Conservation (phyloP, 495 filamentous ascomycete species). For the Amorphotheca resinae region DNA sequence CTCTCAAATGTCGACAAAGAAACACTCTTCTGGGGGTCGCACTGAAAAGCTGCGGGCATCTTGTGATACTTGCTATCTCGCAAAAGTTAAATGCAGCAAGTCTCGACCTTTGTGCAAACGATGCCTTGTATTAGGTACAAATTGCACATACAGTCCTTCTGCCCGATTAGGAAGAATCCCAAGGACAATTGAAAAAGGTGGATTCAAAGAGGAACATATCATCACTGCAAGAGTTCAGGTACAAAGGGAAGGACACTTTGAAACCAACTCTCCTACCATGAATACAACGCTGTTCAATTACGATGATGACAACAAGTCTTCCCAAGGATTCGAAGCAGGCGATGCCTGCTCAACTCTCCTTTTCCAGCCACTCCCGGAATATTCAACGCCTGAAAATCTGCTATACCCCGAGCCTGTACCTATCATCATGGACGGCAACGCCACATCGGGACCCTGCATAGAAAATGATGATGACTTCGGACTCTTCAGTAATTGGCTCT, state of each 20-base stretch:
- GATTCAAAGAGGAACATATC: background rate
- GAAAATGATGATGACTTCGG: background rate
- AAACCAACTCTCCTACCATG: background rate
- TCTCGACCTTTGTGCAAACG: constrained; percentile 34
- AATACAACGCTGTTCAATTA: background rate
- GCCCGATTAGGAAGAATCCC: constrained; percentile 27
- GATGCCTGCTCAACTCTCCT: background rate
- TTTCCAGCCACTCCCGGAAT: background rate
- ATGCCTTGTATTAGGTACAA: constrained; percentile 33
- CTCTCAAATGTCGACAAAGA: background rate
- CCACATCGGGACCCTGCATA: background rate
- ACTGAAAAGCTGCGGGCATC: constrained; percentile 35
- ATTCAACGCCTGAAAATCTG: background rate
- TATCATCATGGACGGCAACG: background rate
- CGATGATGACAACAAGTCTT: no score
- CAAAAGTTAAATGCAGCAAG: constrained; percentile 44
- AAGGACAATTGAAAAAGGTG: background rate
- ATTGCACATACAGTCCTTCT: constrained; percentile 39
- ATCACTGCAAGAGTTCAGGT: background rate
- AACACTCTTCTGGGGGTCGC: constrained; percentile 21
- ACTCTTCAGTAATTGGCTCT: background rate
- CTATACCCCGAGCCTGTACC: background rate
- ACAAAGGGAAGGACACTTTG: background rate
- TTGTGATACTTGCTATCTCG: constrained; percentile 42
- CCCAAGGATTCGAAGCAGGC: no score